A percentile compares a stretch with the other conserved stretches of the same genome.
These are phyloP conservation scores for Hanseniaspora taiwanica DNA, from an alignment of 805 yeast genomes.

Conservation along the genomic window DNA sequence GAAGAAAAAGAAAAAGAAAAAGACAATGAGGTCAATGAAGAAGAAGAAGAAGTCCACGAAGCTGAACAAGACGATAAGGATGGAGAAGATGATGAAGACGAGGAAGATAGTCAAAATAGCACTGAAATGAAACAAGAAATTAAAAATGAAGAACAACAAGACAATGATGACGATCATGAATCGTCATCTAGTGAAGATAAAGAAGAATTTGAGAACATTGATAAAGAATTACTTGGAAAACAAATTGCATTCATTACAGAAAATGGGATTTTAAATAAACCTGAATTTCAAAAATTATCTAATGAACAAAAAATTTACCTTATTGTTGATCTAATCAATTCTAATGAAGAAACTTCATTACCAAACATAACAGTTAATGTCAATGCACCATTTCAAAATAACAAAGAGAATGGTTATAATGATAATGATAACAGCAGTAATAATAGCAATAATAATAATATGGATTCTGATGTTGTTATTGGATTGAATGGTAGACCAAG, in stretches of 20 bases:
- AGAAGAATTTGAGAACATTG: slow-evolving; percentile 6
- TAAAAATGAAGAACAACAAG: neutral
- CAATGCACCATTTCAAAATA: neutral
- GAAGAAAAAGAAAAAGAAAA: slow-evolving; percentile 1
- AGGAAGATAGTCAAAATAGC: neutral
- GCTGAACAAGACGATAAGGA: slow-evolving; percentile 2
- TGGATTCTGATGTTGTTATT: slow-evolving; percentile 18
- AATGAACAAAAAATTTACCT: slow-evolving; percentile 22
- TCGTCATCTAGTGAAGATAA: neutral
- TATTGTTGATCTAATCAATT: slow-evolving; percentile 16
- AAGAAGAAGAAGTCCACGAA: slow-evolving; percentile 4
- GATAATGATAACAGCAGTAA: slow-evolving; percentile 24
- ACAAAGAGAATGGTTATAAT: too few species aligned
- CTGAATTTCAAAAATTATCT: slow-evolving; percentile 27
- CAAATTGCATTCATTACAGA: slow-evolving; percentile 20
- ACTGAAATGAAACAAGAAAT: too few species aligned
- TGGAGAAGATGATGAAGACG: neutral
- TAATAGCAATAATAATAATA: slow-evolving; percentile 23
- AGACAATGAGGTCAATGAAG: slow-evolving; percentile 2
- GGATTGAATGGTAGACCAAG: slow-evolving; percentile 27
- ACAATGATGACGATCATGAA: neutral
- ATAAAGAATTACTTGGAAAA: slow-evolving; percentile 16
- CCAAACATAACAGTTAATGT: slow-evolving; percentile 30
- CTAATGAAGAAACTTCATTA: slow-evolving; percentile 26
- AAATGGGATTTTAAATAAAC: slow-evolving; percentile 15